Conservation (phyloP, 148 eudicot genomes). For the Rhododendron ovatum region DNA sequence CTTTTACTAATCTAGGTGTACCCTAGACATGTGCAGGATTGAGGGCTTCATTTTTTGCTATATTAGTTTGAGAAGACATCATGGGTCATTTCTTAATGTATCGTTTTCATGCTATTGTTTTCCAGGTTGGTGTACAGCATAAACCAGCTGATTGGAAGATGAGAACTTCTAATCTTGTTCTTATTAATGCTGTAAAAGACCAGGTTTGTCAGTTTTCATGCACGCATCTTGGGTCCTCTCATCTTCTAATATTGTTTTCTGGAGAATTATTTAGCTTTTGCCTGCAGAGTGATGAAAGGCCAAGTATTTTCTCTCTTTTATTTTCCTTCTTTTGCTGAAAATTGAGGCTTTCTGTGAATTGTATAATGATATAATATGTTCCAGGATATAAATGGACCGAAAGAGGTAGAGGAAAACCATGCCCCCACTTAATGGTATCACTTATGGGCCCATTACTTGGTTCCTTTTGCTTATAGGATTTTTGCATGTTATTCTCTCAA, state of each 20-base stretch:
- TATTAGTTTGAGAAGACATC: neutral
- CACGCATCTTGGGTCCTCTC: neutral
- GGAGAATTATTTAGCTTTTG: neutral
- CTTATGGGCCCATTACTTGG: neutral
- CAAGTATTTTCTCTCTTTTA: neutral
- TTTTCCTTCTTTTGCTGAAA: conserved; percentile 2
- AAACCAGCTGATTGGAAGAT: conserved; percentile 67
- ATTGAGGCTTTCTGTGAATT: neutral
- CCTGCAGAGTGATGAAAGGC: neutral
- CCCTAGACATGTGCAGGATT: neutral
- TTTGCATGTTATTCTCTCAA: neutral
- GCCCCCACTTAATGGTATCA: neutral
- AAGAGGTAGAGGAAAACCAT: neutral
- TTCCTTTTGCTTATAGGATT: neutral
- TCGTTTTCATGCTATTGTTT: neutral
- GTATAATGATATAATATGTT: neutral
- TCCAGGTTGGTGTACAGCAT: conserved; percentile 84
- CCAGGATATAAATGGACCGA: neutral
- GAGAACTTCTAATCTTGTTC: conserved; percentile 68
- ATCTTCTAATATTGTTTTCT: neutral
- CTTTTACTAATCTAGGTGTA: neutral
- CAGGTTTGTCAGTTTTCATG: conserved; percentile 47
- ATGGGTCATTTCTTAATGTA: neutral
- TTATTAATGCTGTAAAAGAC: conserved; percentile 54
- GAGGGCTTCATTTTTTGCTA: neutral